A percentile compares a stretch with the other conserved stretches of the same genome.
These are phyloP conservation scores for Vaccinium macrocarpon DNA, from an alignment of 148 eudicot genomes.

Conservation along the genomic window DNA sequence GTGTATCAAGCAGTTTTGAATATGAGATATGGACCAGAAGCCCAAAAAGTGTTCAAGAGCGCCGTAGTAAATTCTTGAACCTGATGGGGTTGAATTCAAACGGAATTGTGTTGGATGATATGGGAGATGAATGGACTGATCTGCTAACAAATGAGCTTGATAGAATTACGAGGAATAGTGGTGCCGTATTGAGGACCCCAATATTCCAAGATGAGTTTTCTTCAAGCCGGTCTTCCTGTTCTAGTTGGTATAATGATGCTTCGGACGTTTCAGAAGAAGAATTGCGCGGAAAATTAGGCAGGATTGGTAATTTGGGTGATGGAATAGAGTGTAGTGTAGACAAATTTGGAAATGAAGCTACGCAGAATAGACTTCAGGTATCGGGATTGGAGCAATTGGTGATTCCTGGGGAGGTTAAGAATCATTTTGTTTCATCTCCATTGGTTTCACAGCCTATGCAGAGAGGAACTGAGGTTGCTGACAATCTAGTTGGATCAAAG, in stretches of 20 bases:
- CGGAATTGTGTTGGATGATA: constrained; percentile 20
- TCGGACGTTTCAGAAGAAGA: constrained; percentile 25
- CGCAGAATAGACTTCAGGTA: constrained; percentile 16
- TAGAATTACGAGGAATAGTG: constrained; percentile 37
- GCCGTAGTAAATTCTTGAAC: constrained; percentile 65
- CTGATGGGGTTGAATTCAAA: constrained; percentile 54
- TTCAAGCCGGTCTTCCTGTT: constrained; percentile 45
- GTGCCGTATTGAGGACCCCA: constrained; percentile 37
- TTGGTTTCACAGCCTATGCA: constrained; percentile 24
- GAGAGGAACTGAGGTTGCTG: constrained; percentile 21
- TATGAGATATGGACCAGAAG: constrained; percentile 67
- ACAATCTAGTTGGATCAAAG: constrained; percentile 19
- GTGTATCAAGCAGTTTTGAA: constrained; percentile 28
- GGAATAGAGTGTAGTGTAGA: constrained; percentile 24
- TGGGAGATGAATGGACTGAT: constrained; percentile 19
- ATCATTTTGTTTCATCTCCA: constrained; percentile 33
- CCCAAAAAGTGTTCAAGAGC: constrained; percentile 64
- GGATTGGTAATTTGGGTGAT: constrained; percentile 21
- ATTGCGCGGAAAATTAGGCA: constrained; percentile 19
- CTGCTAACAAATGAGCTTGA: constrained; percentile 28
- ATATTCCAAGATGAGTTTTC: constrained; percentile 40
- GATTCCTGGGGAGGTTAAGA: constrained; percentile 19
- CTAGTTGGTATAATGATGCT: constrained; percentile 39
- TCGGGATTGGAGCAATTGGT: constrained; percentile 13
- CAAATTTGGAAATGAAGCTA: constrained; percentile 19